Evolutionary conservation across 148 eudicot genomes (phyloP).

Genomic region (Gaultheria prostrata): DNA sequence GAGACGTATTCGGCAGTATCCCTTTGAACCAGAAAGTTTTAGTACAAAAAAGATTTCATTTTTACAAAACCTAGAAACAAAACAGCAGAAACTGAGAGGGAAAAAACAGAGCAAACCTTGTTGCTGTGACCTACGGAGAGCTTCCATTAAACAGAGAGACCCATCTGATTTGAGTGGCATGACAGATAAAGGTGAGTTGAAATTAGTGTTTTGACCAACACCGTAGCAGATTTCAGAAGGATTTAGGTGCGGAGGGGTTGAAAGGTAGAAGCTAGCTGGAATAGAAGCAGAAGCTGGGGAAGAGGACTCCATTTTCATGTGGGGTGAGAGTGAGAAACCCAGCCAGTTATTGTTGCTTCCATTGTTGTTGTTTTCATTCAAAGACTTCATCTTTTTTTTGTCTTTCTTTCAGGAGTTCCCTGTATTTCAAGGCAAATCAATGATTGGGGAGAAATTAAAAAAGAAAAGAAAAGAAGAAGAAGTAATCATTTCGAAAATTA

Average conservation of each 20-base stretch:
- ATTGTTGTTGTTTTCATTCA: slow-evolving; percentile 33
- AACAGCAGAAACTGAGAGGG: background rate
- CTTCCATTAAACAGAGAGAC: slow-evolving; percentile 68
- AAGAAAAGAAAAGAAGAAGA: no score
- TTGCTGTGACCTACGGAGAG: slow-evolving; percentile 40
- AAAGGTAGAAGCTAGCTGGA: slow-evolving; percentile 30
- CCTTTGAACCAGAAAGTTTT: slow-evolving; percentile 30
- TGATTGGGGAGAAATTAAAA: slow-evolving; percentile 34
- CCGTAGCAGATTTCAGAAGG: slow-evolving; percentile 42
- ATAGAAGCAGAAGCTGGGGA: slow-evolving; percentile 20
- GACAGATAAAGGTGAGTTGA: slow-evolving; percentile 45
- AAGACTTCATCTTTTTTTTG: slow-evolving; percentile 44
- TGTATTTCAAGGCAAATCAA: slow-evolving; percentile 28
- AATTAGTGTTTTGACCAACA: slow-evolving; percentile 39
- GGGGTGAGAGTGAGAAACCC: slow-evolving; percentile 45
- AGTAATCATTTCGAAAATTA: slow-evolving; percentile 32
- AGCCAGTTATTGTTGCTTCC: slow-evolving; percentile 31
- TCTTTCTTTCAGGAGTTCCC: slow-evolving; percentile 4
- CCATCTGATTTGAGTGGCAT: slow-evolving; percentile 98
- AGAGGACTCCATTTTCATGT: slow-evolving; percentile 38
- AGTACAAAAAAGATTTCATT: background rate
- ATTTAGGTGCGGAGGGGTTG: slow-evolving; percentile 27
- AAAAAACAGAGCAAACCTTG: slow-evolving; percentile 43
- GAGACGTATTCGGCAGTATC: slow-evolving; percentile 53
- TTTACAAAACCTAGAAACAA: background rate